Base-by-base conservation (phyloP, 192 early-diverging fungal species). In the Backusella sp. region DNA sequence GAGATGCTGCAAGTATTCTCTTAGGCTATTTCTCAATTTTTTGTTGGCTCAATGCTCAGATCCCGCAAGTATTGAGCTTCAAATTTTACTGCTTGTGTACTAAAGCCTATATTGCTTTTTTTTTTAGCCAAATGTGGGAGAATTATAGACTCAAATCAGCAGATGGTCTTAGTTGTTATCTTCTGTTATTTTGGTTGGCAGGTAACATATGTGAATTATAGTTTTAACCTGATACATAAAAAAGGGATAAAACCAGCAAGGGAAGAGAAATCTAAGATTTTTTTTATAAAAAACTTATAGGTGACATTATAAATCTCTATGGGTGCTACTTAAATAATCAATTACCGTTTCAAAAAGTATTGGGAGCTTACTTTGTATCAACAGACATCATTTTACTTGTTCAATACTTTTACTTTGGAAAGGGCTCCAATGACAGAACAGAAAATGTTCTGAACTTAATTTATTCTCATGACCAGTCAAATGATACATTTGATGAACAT, bases 21-120 rank as follows among this genome's bases (percentile, higher is more conserved):
- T 37, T 88, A 26, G 77, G 90, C 5, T 91, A 90, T 66, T 28
- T 82, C 9, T 91, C 90, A 0, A 88, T 92, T 46, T 77, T 82
- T 36, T 91, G 84, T 77, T 92, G 91, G 91, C 59, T 92, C 36
- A 90, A 87, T 80, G 90, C 91, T 21, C 91, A 92, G 79, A 80
- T 91, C 44, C 91, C 91, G 80, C 90, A 91, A 76, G 83, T 86
- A 26, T 68, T 62, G 2, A 14, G 26, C 46, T 37, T 76, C 21
- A 42, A 69, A 21, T 46, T 15, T 39, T 12, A 6, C 4, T 23
- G 9, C 15, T 28, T 15, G 21, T 9, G 28, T 26, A 68, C 39
- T 59, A 62, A 62, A 36, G 23, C 1, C 14, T 71, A 32, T 34
- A 72, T 37, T n/a, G 30, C 32, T 32, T 32, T 32, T 30, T 17